Evolutionary conservation across 2,329 filamentous ascomycete species (phyloP).

Genomic region (Fusarium anguioides): DNA sequence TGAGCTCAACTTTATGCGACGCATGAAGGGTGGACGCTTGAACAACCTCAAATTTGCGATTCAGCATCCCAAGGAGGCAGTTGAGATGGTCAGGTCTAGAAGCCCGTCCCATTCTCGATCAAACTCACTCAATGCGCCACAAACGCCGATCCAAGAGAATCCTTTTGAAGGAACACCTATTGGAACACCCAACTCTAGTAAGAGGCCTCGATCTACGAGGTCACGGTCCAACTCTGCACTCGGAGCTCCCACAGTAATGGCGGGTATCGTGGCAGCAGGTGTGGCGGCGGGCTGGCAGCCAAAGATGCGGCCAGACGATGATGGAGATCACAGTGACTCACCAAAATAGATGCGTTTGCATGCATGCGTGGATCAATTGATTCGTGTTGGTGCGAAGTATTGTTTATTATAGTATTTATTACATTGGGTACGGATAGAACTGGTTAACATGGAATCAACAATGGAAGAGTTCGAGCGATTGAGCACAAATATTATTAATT

Average conservation of each 20-base stretch:
- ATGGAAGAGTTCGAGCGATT: conserved; percentile 23
- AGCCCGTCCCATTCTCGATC: conserved; percentile 73
- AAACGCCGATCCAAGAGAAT: conserved; percentile 71
- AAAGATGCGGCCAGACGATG: conserved; percentile 52
- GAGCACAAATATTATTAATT: background rate
- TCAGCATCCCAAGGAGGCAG: conserved; percentile 77
- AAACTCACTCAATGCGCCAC: conserved; percentile 70
- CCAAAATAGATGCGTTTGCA: conserved; percentile 41
- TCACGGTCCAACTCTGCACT: conserved; percentile 77
- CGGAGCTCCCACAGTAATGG: conserved; percentile 81
- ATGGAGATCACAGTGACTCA: conserved; percentile 38
- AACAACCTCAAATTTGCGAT: conserved; percentile 85
- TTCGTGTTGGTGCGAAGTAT: conserved; percentile 11
- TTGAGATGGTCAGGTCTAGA: conserved; percentile 67
- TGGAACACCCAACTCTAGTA: conserved; percentile 70
- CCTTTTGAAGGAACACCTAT: conserved; percentile 59
- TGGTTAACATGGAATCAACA: conserved; percentile 20
- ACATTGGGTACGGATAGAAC: conserved; percentile 41
- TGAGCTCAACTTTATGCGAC: conserved; percentile 83
- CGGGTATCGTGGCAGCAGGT: conserved; percentile 82
- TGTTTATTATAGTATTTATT: conserved; percentile 40
- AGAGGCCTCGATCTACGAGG: conserved; percentile 73
- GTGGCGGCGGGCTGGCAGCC: conserved; percentile 83
- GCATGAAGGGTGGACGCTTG: conserved; percentile 82
- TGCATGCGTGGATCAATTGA: background rate